Evolutionary conservation across 345 rosid species (phyloP).

Genomic region (Angophora floribunda): DNA sequence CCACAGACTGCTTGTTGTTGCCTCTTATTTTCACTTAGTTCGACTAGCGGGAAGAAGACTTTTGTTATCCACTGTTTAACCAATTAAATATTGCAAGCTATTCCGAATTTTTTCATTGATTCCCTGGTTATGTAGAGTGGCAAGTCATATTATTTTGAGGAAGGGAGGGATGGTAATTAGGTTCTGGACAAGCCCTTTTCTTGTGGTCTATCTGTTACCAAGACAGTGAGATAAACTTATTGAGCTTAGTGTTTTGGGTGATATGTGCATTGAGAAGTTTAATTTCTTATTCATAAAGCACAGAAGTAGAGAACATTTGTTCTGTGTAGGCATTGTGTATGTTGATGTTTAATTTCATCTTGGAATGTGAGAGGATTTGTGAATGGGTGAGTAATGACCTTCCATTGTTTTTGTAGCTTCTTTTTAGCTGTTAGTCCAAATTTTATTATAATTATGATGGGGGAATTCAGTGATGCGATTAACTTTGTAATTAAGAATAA

Average conservation of each 20-base stretch:
- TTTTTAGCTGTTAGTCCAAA: neutral
- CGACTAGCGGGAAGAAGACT: neutral
- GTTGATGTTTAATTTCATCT: neutral
- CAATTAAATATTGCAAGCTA: neutral
- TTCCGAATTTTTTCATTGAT: neutral
- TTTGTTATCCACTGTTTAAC: neutral
- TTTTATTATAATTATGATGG: neutral
- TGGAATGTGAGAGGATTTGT: neutral
- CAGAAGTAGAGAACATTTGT: neutral
- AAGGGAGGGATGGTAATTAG: neutral
- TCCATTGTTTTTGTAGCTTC: neutral
- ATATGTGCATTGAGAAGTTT: neutral
- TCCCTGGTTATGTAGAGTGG: neutral
- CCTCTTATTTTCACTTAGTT: neutral
- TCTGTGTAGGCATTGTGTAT: neutral
- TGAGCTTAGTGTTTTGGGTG: neutral
- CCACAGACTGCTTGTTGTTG: neutral
- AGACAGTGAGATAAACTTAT: neutral
- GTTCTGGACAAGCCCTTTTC: neutral
- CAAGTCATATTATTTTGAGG: neutral
- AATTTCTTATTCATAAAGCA: neutral
- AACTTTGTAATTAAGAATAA: neutral
- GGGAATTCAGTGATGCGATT: neutral
- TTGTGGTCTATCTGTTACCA: neutral
- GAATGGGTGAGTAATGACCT: neutral